phyloP scores from a whole-genome alignment of 78 protist genomes.

The Emiliania huxleyi region DNA sequence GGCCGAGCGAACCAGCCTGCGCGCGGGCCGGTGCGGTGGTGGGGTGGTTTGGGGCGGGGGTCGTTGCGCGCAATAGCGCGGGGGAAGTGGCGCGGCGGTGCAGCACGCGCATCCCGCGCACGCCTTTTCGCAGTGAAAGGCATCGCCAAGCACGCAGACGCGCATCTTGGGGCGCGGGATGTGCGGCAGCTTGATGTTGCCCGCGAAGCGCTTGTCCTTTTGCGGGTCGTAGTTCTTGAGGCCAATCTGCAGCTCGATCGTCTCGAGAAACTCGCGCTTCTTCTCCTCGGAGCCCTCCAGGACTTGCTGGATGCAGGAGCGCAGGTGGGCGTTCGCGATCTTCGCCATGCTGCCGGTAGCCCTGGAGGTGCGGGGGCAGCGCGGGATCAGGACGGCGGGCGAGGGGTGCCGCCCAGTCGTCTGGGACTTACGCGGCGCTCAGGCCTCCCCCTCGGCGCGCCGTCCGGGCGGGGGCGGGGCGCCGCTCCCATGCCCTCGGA shows the following conservation, averaged over 20 bases:
- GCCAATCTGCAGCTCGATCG: constrained; percentile 97
- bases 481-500: too few species aligned
- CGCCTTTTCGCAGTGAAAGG: constrained; percentile 79
- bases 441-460: too few species aligned
- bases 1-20: constrained; percentile 49
- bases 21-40: too few species aligned
- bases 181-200: constrained; percentile 73
- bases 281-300: not conserved
- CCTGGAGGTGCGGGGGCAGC: too few species aligned
- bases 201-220: constrained; percentile 99
- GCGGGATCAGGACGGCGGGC: too few species aligned
- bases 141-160: constrained; percentile 96
- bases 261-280: constrained; percentile 87
- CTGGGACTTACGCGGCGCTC: too few species aligned
- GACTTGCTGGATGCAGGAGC: not conserved
- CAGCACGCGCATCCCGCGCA: too few species aligned
- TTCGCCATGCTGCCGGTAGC: constrained; percentile 2
- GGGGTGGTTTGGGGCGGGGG: too few species aligned
- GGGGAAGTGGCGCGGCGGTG: too few species aligned
- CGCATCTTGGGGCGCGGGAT: constrained; percentile 57
- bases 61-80: constrained; percentile 81
- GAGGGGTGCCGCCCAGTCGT: too few species aligned
- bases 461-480: too few species aligned
- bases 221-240: constrained; percentile 98
- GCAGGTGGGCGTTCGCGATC: not conserved